Percentiles rank a stretch among this genome's conserved stretches.
Evolutionary conservation across 345 rosid genomes (phyloP).

Genomic region (Hypericum androsaemum): DNA sequence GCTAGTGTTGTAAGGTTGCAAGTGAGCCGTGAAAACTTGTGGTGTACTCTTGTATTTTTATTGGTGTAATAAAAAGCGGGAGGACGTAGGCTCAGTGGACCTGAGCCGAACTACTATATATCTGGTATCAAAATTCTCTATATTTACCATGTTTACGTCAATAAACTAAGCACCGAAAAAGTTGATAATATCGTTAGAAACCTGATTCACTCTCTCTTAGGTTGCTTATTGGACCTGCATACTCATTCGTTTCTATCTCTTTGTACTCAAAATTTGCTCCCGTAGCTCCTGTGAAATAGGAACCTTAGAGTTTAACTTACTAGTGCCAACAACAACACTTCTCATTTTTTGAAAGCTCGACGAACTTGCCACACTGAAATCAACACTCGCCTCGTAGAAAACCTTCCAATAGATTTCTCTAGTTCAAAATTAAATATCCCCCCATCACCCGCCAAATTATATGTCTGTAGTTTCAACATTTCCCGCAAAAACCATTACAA

Average conservation of each 20-base stretch:
- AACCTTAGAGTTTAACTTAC: not conserved
- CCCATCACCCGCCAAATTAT: constrained; percentile 7
- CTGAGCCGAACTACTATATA: too few species aligned
- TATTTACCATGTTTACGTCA: too few species aligned
- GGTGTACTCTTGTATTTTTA: too few species aligned
- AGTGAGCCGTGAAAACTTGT: too few species aligned
- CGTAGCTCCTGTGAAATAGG: constrained; percentile 9
- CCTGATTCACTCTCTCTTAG: too few species aligned
- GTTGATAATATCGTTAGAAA: too few species aligned
- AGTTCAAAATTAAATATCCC: not conserved
- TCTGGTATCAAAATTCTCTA: too few species aligned
- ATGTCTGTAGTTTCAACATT: constrained; percentile 5
- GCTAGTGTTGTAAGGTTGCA: too few species aligned
- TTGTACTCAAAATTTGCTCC: constrained; percentile 16
- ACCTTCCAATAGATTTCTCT: constrained; percentile 13
- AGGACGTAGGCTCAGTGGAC: too few species aligned
- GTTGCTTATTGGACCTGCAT: too few species aligned
- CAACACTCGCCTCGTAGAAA: constrained; percentile 35
- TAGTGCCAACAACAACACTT: not conserved
- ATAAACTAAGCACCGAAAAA: too few species aligned
- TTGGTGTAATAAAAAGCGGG: too few species aligned
- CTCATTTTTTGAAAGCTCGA: constrained; percentile 32
- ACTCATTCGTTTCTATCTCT: constrained; percentile 29
- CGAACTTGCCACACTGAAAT: constrained; percentile 30
- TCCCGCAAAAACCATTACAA: not conserved